These are phyloP conservation scores for Stygiomarasmius scandens DNA, from an alignment of 1,284 basidiomycete species.

Conservation along the genomic window DNA sequence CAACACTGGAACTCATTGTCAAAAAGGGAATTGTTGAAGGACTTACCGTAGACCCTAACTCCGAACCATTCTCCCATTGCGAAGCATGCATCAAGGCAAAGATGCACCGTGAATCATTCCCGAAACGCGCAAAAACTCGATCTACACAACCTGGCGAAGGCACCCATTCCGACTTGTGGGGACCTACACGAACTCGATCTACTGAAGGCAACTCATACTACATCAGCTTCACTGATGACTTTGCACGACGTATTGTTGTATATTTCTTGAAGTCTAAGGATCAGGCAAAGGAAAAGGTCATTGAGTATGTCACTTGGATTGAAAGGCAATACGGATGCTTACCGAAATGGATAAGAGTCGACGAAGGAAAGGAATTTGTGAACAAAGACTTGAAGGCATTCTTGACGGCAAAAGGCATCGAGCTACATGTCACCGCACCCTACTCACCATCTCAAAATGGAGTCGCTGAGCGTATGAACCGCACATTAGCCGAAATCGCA, in stretches of 20 bases:
- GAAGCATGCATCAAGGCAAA: slow-evolving; percentile 9
- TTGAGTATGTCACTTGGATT: slow-evolving; percentile 3
- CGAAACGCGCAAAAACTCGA: background rate
- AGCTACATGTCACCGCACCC: slow-evolving; percentile 26
- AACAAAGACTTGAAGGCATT: slow-evolving; percentile 25
- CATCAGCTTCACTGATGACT: slow-evolving; percentile 13
- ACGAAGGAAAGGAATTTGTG: slow-evolving; percentile 34
- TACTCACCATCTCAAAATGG: slow-evolving; percentile 36
- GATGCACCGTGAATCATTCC: slow-evolving; percentile 4
- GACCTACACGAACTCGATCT: slow-evolving; percentile 2
- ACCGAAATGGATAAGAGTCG: slow-evolving; percentile 26
- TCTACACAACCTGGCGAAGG: background rate
- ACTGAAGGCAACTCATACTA: slow-evolving; percentile 4
- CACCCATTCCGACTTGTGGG: slow-evolving; percentile 15
- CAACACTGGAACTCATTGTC: background rate
- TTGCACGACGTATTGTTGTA: slow-evolving; percentile 1
- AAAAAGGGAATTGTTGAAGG: slow-evolving; percentile 5
- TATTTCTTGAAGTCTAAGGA: slow-evolving; percentile 5
- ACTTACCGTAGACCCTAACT: background rate
- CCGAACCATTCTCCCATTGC: background rate
- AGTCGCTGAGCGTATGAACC: slow-evolving; percentile 31
- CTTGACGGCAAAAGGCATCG: slow-evolving; percentile 24
- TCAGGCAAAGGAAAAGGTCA: slow-evolving; percentile 2
- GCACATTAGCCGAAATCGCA: slow-evolving; percentile 26
- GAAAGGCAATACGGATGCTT: slow-evolving; percentile 3